Conservation (phyloP, 495 filamentous ascomycete species). For the Trichoderma gamsii region DNA sequence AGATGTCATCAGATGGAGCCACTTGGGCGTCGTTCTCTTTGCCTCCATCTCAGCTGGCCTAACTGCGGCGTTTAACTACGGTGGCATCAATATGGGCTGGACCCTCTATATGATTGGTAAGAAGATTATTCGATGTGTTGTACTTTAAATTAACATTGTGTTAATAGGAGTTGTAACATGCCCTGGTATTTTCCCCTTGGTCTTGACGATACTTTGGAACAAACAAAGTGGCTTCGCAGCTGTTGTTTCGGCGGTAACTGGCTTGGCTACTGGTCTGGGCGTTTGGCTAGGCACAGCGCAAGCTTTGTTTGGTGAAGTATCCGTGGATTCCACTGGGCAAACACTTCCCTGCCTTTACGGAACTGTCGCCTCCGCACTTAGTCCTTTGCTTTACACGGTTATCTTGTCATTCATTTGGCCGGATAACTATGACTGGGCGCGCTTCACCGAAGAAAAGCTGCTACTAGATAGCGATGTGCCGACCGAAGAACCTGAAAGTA, state of each 20-base stretch:
- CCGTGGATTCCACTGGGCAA: slow-evolving; percentile 54
- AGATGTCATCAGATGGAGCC: slow-evolving; percentile 41
- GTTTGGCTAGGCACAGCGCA: slow-evolving; percentile 68
- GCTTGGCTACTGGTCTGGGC: slow-evolving; percentile 54
- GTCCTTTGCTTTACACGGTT: slow-evolving; percentile 65
- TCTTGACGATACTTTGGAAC: slow-evolving; percentile 62
- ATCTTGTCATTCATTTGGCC: slow-evolving; percentile 56
- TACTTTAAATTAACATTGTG: slow-evolving; percentile 49
- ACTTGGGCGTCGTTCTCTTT: slow-evolving; percentile 43
- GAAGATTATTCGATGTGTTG: not conserved
- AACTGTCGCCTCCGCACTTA: slow-evolving; percentile 61
- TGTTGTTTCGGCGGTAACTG: slow-evolving; percentile 53
- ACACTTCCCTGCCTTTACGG: slow-evolving; percentile 77
- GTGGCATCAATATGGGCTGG: slow-evolving; percentile 50
- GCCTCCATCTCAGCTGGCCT: slow-evolving; percentile 37
- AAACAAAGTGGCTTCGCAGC: slow-evolving; percentile 59
- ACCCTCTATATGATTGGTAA: slow-evolving; percentile 9
- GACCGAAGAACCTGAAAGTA: slow-evolving; percentile 27
- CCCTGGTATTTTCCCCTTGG: slow-evolving; percentile 62
- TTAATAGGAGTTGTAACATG: slow-evolving; percentile 69
- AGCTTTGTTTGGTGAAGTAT: slow-evolving; percentile 53
- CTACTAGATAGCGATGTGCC: not conserved
- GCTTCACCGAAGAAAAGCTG: slow-evolving; percentile 52
- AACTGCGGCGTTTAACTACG: slow-evolving; percentile 28
- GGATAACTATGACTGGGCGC: slow-evolving; percentile 69